Evolutionary conservation across 2,329 filamentous ascomycete genomes (phyloP), one percentile per base, ranked within the genome.

Genomic region (Colletotrichum sp.): DNA sequence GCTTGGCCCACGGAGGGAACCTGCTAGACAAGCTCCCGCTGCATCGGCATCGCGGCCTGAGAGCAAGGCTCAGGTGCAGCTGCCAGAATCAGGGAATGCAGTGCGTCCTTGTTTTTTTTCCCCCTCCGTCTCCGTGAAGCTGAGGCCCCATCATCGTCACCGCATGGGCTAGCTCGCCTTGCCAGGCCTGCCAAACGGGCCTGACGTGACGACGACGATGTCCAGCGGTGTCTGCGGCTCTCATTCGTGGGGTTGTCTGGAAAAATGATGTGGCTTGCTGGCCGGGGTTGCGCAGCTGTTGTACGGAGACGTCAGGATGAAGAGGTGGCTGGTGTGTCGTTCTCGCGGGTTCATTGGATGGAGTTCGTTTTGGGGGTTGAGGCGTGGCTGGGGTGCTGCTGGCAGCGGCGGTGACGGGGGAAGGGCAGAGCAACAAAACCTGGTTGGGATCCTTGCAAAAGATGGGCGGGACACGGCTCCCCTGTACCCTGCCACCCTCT

Each of bases 401-500:
- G 69, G 69, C 62, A 30, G 67, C n/a, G 34, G 65, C 44, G 65
- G 62, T 55, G 34, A 32, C 15, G 10, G 16, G 16, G 18, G 62
- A 18, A 16, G 26, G 15, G 28, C n/a, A 24, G 15, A 30, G 18
- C 30, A 39, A 3, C 10, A 66, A 71, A 71, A 71, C 55, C 36
- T 72, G 63, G 69, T 32, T 28, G 69, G 72, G 30, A 67, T 39
- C 36, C 62, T 36, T 66, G 72, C n/a, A 13, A 18, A 7, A 28
- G 8, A 32, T 24, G 52, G 6, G 15, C 44, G 30, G 18, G 15
- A 64, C 18, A 21, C 12, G 8, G 44, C 18, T 0, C 32, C 72
- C 72, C 32, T 62, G 44, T 73, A 39, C 69, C 73, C 73, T 64
- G 69, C 73, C 73, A 59, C 39, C 55, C 39, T 76, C 32, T 64